Base-by-base conservation (phyloP, 768 basidiomycete genomes). In the Calocybe cyanea region DNA sequence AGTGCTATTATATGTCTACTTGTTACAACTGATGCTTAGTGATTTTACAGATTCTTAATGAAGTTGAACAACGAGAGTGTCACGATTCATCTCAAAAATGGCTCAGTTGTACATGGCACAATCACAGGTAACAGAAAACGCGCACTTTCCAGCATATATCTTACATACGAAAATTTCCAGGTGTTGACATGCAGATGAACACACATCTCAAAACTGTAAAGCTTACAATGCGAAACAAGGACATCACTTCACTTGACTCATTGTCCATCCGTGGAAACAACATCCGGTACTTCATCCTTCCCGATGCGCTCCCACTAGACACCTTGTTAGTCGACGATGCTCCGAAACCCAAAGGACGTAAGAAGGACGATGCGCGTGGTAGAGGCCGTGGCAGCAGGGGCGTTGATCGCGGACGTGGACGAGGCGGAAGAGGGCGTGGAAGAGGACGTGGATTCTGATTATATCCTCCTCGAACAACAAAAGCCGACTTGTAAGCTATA, bases 31-130 rank as follows among this genome's bases (percentile, higher is more conserved):
- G 39, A 30, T 38, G 43, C 47, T 41, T 33, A 34, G 21, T 38
- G 37, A 56, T 52, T 37, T 52, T 43, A 45, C 61, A 95, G 92
- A 67, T 97, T 95, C 73, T 80, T 96, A 76, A 99, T 98, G 95
- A 99, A 98, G 78, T 71, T 99, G 72, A 95, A 96, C 78, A 97
- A 97, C 65, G 95, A 99, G 77, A 94, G 95, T 52, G 93, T 97
- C 57, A 92, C 94, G 52, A 81, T 98, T 65, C 94, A 99, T 74
- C 78, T 99, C 56, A 99, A 99, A 71, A 97, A 99, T 58, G 96
- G 96, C 21, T 91, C 92, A 0, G 71, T 92, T 41, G 85, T 99
- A 13, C 88, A 95, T 59, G 95, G 95, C 9, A 99, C 95, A 18
- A 96, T 98, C 66, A 96, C 92, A 13, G 94, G 95, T 94, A 50